Percentiles rank a stretch among this genome's conserved stretches.
These are phyloP conservation scores for Penicillium canariense DNA, from an alignment of 495 filamentous ascomycete species.

Conservation along the genomic window DNA sequence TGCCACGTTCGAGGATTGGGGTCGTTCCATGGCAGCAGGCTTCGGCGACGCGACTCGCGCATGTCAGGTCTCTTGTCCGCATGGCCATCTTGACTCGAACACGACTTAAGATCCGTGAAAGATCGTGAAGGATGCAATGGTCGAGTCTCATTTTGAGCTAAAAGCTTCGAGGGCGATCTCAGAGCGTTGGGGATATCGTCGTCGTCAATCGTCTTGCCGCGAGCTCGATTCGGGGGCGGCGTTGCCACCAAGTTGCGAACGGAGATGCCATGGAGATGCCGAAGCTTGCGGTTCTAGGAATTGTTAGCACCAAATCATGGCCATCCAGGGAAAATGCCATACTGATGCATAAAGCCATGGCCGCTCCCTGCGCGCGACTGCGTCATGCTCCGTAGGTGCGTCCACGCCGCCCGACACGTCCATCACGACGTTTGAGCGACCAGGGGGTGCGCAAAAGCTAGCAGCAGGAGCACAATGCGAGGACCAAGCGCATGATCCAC, in stretches of 20 bases:
- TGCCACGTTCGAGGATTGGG: conserved; percentile 67
- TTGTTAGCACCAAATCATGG: conserved; percentile 5
- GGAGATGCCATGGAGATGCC: conserved; percentile 84
- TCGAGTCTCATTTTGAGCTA: conserved; percentile 55
- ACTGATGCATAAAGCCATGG: conserved; percentile 27
- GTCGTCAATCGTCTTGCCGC: conserved; percentile 80
- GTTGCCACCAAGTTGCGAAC: conserved; percentile 78
- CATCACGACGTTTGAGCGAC: conserved; percentile 4
- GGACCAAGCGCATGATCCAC: conserved; percentile 1
- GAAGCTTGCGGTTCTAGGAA: conserved; percentile 75
- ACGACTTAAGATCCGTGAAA: conserved; percentile 61
- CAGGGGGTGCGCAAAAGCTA: conserved; percentile 2
- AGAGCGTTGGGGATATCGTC: conserved; percentile 68
- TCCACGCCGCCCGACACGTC: conserved; percentile 12
- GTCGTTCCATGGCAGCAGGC: conserved; percentile 65
- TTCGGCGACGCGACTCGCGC: conserved; percentile 56
- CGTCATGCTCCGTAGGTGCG: conserved; percentile 22
- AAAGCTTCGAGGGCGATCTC: conserved; percentile 66
- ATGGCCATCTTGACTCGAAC: conserved; percentile 25
- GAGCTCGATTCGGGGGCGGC: conserved; percentile 45
- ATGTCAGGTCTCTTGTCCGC: conserved; percentile 23
- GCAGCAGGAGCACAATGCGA: background rate
- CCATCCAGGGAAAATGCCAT: conserved; percentile 5
- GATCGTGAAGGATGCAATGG: conserved; percentile 69
- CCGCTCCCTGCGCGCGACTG: conserved; percentile 21